A percentile compares a stretch with the other conserved stretches of the same genome.
phyloP scores from a whole-genome alignment of 1,139 yeast genomes.

The Zygoascus hellenicus region DNA sequence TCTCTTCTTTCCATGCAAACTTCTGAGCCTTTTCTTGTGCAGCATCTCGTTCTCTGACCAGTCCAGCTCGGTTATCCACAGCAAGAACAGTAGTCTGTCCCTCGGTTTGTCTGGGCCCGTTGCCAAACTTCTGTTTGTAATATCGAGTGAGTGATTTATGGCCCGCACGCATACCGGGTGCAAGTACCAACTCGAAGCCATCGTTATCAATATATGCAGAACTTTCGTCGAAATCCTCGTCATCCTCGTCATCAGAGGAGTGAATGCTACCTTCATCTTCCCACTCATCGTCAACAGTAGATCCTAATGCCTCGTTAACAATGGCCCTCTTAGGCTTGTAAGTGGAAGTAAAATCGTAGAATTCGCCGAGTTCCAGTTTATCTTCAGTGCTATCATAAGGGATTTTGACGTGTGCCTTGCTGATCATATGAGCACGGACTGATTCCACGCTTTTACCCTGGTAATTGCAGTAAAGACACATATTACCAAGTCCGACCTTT shows the following conservation, averaged over 20 bases:
- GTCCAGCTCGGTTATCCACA: slow-evolving; percentile 70
- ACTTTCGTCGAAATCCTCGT: slow-evolving; percentile 41
- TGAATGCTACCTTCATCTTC: slow-evolving; percentile 24
- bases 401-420: slow-evolving; percentile 80
- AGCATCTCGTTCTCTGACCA: slow-evolving; percentile 41
- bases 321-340: slow-evolving; percentile 35
- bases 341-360: slow-evolving; percentile 77
- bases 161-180: slow-evolving; percentile 82
- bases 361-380: slow-evolving; percentile 70
- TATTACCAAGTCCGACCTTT: slow-evolving; percentile 76
- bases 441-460: slow-evolving; percentile 82
- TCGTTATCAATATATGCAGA: slow-evolving; percentile 47
- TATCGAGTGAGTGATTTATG: slow-evolving; percentile 85
- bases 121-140: slow-evolving; percentile 76
- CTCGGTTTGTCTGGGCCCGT: slow-evolving; percentile 61
- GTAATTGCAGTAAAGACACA: slow-evolving; percentile 77
- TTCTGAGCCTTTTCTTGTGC: slow-evolving; percentile 55
- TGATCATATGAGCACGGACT: slow-evolving; percentile 81
- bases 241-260: slow-evolving; percentile 30
- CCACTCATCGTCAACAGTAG: slow-evolving; percentile 40
- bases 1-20: slow-evolving; percentile 70
- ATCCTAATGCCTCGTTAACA: slow-evolving; percentile 25
- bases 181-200: slow-evolving; percentile 76
- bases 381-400: slow-evolving; percentile 87
- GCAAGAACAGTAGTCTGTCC: slow-evolving; percentile 94